phyloP scores from a whole-genome alignment of 140 eudicot genomes.

The Cichorium intybus region DNA sequence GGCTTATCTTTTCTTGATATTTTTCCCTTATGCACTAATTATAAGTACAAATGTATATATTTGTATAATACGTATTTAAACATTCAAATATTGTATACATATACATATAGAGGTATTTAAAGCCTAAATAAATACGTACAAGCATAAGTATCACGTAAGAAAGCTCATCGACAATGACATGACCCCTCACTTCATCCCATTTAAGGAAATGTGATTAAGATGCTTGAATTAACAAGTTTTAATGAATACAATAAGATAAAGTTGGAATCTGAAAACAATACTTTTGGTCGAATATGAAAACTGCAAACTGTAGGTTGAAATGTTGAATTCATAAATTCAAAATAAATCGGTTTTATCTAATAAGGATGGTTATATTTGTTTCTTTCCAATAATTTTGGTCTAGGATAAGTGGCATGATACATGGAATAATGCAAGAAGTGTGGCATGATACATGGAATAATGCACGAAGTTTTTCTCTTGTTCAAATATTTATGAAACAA shows the following conservation, averaged over 20 bases:
- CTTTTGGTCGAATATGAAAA: neutral
- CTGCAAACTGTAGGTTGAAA: neutral
- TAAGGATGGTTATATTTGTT: conserved; percentile 7
- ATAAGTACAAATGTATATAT: conserved; percentile 10
- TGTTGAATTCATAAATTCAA: neutral
- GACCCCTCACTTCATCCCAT: conserved; percentile 22
- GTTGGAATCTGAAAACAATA: neutral
- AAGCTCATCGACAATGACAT: neutral
- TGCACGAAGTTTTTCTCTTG: no score
- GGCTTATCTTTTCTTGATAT: conserved; percentile 5
- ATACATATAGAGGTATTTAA: conserved; percentile 3
- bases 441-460: no score
- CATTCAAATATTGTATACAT: neutral
- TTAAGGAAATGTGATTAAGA: conserved; percentile 21
- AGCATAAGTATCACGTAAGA: neutral
- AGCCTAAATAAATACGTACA: conserved; percentile 5
- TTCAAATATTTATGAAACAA: no score
- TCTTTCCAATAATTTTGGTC: neutral
- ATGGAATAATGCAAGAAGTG: neutral
- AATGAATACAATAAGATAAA: neutral
- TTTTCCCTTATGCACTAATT: neutral
- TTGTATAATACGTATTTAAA: conserved; percentile 22
- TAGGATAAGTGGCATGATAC: neutral
- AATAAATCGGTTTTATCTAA: no score
- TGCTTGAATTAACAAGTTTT: conserved; percentile 16